Base-by-base conservation (phyloP, 495 filamentous ascomycete species). In the Venustampulla echinocandica region DNA sequence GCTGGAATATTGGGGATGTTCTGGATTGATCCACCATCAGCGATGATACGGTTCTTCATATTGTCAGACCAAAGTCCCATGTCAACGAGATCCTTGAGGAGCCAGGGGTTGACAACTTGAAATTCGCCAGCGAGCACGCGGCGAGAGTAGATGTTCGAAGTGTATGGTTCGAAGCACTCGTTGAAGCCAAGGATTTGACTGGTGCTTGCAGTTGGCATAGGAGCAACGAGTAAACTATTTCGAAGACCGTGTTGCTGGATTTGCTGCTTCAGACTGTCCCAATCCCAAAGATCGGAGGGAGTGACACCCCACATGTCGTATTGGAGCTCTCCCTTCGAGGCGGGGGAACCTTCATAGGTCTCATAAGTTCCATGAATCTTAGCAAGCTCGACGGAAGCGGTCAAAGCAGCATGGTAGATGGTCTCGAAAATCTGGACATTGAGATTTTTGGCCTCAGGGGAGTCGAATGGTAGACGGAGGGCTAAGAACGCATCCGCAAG, bases 1-100 rank as follows among this genome's bases (percentile, higher is more conserved):
- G 83, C 76, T 27, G 92, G 92, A 47, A 98, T 95, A 67, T 90
- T 95, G 56, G 89, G 82, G 52, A 98, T 87, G 67, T 89, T 88
- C 68, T 97, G 92, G 51, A 98, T 89, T 6, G 88, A 95, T 42
- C 92, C 92, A 53, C 87, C 88, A 39, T 92, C 90, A 50, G 92
- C 83, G 58, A 98, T 97, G 74, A 98, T 98, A 55, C 92, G 87
- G 73, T 98, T 98, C 78, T 98, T 98, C 92, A 98, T 98, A 74
- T 88, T 89, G 68, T 98, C 92, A 27, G 90, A 95, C 92, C 92
- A 98, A 23, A 98, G 76, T 51, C 92, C 92, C 72, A 96, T 84
- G 57, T 98, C 92, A 47, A 98, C 92, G 13, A 98, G 79, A 59
- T 98, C 92, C 75, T 95, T 96, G 44, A 98, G 80, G 39, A 98